Evolutionary conservation across 345 rosid genomes (phyloP), one percentile per base, ranked within the genome.

Genomic region (Aethionema arabicum): DNA sequence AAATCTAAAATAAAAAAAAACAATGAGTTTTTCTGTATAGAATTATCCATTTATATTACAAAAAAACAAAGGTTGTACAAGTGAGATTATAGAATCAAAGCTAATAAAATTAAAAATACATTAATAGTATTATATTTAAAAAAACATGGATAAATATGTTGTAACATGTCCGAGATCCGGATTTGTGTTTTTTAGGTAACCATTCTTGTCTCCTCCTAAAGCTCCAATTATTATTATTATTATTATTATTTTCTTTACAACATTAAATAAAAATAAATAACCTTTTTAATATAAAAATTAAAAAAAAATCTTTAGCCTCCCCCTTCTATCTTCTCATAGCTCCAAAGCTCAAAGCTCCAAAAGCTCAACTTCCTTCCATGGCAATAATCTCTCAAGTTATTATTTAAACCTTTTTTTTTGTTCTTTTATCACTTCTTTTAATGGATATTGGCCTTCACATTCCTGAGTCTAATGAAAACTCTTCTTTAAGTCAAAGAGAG

Each of bases 361-460:
- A 15, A 59, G 73, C 62, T 64, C 49, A 48, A 60, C 74, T 69
- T 61, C 67, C 31, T 69, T 33, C 73, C 56, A 74, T 72, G 78
- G 73, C 59, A 74, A 57, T 72, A 32, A 51, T 69, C 75, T 65
- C 72, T 52, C 65, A 53, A 60, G 60, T 60, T 70, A 42, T 56
- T 82, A 42, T 57, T 70, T 73, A 80, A 70, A 27, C 45, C 59
- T 37, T 7, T 13, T 4, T 32, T 8, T 8, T 68, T 37, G 36
- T 27, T 58, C 33, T 49, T 47, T 33, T 11, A 70, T 45, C 53
- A 29, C 61, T 70, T 39, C 14, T 41, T 32, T 44, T 39, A 36
- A 77, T 83, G 91, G 88, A 82, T 72, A 76, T 75, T 61, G 85
- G 77, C 56, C 72, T 61, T 69, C 77, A 77, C 70, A 56, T 74